Percentiles rank a stretch among this genome's conserved stretches.
phyloP scores from a whole-genome alignment of 208 protist genomes.

The Trypanosoma caninum region DNA sequence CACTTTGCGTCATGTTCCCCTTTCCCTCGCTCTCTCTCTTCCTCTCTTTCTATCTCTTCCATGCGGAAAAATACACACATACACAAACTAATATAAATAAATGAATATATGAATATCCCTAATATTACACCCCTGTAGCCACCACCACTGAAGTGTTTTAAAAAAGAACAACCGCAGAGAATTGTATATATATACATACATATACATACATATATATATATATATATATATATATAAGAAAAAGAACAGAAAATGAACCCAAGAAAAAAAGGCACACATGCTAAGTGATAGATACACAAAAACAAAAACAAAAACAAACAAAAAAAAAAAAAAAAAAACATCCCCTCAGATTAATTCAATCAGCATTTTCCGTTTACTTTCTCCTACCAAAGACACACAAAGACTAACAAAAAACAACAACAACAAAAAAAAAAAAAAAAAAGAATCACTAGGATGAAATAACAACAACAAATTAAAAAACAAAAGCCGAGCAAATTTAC shows the following conservation, averaged over 20 bases:
- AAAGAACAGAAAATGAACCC: too few species aligned
- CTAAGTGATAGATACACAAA: neutral
- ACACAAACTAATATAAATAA: neutral
- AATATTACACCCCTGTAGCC: too few species aligned
- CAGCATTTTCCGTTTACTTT: too few species aligned
- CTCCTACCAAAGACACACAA: neutral
- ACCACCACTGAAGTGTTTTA: too few species aligned
- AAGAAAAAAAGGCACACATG: neutral
- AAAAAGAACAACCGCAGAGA: neutral
- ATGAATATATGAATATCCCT: neutral
- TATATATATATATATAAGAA: neutral
- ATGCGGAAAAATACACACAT: neutral
- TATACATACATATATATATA: neutral
- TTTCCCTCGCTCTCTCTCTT: neutral
- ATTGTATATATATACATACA: slow-evolving; percentile 1
- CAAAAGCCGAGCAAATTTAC: neutral
- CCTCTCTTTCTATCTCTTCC: neutral
- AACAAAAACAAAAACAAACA: slow-evolving; percentile 1
- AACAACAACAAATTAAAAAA: neutral
- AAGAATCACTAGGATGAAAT: neutral
- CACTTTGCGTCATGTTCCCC: too few species aligned
- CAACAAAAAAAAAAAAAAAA: neutral
- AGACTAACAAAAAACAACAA: neutral
- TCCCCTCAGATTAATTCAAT: too few species aligned
- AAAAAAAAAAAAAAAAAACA: too few species aligned